A percentile compares a stretch with the other conserved stretches of the same genome.
Conservation (phyloP, 2,329 filamentous ascomycete genomes). For the Calonectria pseudoturangicola region DNA sequence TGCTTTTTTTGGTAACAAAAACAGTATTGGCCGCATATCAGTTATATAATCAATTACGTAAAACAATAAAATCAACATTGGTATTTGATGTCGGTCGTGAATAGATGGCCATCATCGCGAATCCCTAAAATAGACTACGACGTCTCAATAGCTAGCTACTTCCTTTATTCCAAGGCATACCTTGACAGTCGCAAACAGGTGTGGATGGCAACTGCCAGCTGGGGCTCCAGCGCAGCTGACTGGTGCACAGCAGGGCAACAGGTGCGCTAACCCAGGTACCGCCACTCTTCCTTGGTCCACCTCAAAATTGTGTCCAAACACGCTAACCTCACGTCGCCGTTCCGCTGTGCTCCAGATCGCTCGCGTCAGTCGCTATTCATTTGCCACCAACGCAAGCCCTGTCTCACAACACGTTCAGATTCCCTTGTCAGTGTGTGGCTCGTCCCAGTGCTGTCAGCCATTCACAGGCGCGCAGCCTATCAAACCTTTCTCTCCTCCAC, state of each 20-base stretch:
- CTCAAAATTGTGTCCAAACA: slow-evolving; percentile 24
- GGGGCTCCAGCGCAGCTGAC: slow-evolving; percentile 31
- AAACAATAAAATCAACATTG: not conserved
- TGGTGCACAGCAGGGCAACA: slow-evolving; percentile 2
- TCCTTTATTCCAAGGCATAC: no score
- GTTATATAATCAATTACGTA: slow-evolving; percentile 3
- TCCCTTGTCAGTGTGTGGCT: not conserved
- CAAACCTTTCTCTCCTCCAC: slow-evolving; percentile 9
- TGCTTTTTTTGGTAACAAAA: not conserved
- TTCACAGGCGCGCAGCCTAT: slow-evolving; percentile 11
- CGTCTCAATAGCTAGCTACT: no score
- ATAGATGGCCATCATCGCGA: not conserved
- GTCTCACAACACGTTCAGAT: not conserved
- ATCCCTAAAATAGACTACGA: not conserved
- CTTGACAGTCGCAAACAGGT: no score
- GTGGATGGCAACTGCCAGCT: slow-evolving; percentile 15
- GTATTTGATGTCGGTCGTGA: not conserved
- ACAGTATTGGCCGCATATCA: not conserved
- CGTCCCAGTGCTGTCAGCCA: not conserved
- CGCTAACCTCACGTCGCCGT: slow-evolving; percentile 8
- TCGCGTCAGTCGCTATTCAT: slow-evolving; percentile 1
- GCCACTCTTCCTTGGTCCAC: not conserved
- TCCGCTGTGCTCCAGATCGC: slow-evolving; percentile 6
- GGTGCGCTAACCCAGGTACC: slow-evolving; percentile 33
- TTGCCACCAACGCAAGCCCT: not conserved